These are phyloP conservation scores for Atkinsonella texensis DNA, from an alignment of 2,329 filamentous ascomycete species.

Conservation along the genomic window DNA sequence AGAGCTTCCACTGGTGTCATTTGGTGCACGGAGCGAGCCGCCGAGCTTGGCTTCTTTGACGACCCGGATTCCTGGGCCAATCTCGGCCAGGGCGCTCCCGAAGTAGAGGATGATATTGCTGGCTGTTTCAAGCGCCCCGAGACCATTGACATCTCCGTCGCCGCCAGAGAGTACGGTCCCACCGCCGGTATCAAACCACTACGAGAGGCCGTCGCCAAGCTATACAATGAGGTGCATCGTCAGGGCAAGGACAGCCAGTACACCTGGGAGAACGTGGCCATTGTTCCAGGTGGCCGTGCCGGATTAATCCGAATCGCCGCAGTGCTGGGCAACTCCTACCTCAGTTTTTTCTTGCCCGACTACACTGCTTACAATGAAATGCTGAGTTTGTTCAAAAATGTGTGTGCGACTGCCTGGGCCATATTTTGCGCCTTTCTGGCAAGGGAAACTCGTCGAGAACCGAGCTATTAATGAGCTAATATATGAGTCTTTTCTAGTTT, in stretches of 20 bases:
- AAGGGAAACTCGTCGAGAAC: background rate
- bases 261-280: conserved; percentile 95
- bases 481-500: conserved; percentile 39
- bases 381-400: conserved; percentile 87
- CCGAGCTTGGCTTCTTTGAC: conserved; percentile 79
- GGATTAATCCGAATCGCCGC: conserved; percentile 91
- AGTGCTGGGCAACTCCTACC: conserved; percentile 81
- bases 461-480: background rate
- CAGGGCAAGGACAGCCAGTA: conserved; percentile 80
- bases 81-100: conserved; percentile 83
- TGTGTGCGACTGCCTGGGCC: conserved; percentile 31
- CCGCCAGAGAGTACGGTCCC: conserved; percentile 79
- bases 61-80: conserved; percentile 81
- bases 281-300: conserved; percentile 85
- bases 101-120: conserved; percentile 85
- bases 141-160: conserved; percentile 64
- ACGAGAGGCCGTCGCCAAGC: conserved; percentile 73
- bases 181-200: conserved; percentile 90
- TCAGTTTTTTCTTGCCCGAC: conserved; percentile 89
- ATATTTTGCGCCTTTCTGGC: background rate
- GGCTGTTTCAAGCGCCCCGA: conserved; percentile 78
- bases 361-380: conserved; percentile 98
- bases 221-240: conserved; percentile 90
- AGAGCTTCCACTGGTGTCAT: conserved; percentile 88
- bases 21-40: conserved; percentile 80